A percentile compares a stretch with the other conserved stretches of the same genome.
Conservation (phyloP, 2,329 filamentous ascomycete genomes). For the Colletotrichum agaves region DNA sequence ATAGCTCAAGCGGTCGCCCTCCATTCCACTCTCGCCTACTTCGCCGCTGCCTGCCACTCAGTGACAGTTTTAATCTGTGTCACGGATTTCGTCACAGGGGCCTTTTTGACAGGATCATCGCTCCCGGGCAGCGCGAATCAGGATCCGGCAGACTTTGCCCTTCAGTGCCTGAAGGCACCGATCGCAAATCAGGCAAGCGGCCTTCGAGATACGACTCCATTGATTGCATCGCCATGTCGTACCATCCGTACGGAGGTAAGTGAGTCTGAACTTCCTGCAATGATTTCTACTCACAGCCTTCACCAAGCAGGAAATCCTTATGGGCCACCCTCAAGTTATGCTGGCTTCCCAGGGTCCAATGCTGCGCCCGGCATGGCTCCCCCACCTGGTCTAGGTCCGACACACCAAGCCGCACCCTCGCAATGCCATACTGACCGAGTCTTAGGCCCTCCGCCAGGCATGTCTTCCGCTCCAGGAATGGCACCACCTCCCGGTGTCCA, state of each 20-base stretch:
- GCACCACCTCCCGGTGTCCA: slow-evolving; percentile 81
- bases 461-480: slow-evolving; percentile 83
- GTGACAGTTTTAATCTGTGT: neutral
- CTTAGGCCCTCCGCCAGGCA: slow-evolving; percentile 80
- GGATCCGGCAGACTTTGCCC: neutral
- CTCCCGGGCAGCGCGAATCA: neutral
- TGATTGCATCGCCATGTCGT: slow-evolving; percentile 57
- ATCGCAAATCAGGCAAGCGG: neutral
- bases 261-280: slow-evolving; percentile 33
- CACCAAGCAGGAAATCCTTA: slow-evolving; percentile 64
- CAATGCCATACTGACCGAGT: slow-evolving; percentile 36
- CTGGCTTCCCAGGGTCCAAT: slow-evolving; percentile 71
- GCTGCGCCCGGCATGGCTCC: slow-evolving; percentile 76
- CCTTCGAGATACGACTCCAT: neutral
- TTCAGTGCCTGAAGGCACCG: neutral
- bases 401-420: neutral
- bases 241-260: slow-evolving; percentile 69
- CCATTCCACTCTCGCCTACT: neutral
- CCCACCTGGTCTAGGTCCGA: slow-evolving; percentile 84
- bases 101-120: neutral
- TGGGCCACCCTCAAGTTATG: slow-evolving; percentile 79
- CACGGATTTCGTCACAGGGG: neutral
- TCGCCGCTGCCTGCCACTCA: neutral
- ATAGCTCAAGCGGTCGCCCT: neutral
- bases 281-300: slow-evolving; percentile 37